Evolutionary conservation across 208 protist genomes (phyloP), one percentile per base, ranked within the genome.

Genomic region (Acanthamoeba lenticulata): DNA sequence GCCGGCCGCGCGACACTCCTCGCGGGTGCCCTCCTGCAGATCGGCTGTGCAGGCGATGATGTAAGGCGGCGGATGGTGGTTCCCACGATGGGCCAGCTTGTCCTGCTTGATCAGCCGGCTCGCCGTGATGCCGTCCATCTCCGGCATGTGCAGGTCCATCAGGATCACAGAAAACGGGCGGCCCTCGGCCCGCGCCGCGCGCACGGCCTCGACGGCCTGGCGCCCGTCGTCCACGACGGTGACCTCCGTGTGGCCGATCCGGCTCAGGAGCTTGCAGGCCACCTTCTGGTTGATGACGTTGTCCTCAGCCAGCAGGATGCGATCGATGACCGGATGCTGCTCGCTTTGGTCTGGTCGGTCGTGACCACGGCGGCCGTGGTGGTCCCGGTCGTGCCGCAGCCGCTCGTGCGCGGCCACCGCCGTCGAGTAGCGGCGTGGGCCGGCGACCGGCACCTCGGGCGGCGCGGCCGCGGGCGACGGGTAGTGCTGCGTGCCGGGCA

Each of bases 231-330:
- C 42, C 29, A 88, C 79, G 9, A 74, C 79, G 27, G 45, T 40
- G 79, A 88, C 49, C 19, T 88, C 6, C 6, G 44, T 88, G 34
- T 55, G 44, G 27, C 85, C 85, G n/a, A 91, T 47, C 21, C 49
- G 34, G 55, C 38, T 72, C 15, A 92, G 44, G 7, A 92, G 86
- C 86, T 92, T 62, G 40, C 15, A 52, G n/a, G 86, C 86, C 38
- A 92, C 86, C 29, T 65, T 92, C 29, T 92, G 86, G 36, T 92
- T 92, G 86, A 92, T 47, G 21, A 9, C 7, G 57, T 92, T 92
- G 55, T 92, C 86, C 60, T 92, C 86, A 24, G 86, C 86, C 36
- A 92, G 36, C 47, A 92, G 52, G 32, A 91, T 91, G 4, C 85
- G 85, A 21, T 74, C 65, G 65, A 44, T 74, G 6, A 42, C 1